Conservation (phyloP, 805 yeast genomes). For the Kurtzmaniella fragi region DNA sequence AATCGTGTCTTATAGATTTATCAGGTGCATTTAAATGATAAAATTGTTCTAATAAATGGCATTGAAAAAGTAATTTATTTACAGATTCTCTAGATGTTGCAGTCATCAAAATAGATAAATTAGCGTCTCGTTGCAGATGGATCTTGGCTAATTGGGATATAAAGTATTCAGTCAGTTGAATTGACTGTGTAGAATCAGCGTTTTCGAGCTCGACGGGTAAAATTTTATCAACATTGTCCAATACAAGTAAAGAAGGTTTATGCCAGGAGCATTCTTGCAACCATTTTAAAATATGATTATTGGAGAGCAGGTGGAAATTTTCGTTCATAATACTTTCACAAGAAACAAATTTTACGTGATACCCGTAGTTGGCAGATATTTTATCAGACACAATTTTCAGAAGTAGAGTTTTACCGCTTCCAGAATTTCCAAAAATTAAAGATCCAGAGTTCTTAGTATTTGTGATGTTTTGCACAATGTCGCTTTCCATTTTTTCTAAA, state of each 20-base stretch:
- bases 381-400: conserved; percentile 36
- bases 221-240: conserved; percentile 76
- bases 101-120: conserved; percentile 57
- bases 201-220: conserved; percentile 62
- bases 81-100: conserved; percentile 61
- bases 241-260: conserved; percentile 65
- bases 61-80: conserved; percentile 55
- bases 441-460: conserved; percentile 48
- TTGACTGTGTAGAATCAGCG: conserved; percentile 54
- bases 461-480: conserved; percentile 34
- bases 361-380: conserved; percentile 37
- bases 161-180: conserved; percentile 62
- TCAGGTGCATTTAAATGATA: conserved; percentile 64
- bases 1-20: conserved; percentile 49
- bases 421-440: conserved; percentile 67
- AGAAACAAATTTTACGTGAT: conserved; percentile 41
- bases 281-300: conserved; percentile 37
- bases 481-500: conserved; percentile 40
- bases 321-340: conserved; percentile 59
- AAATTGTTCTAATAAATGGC: conserved; percentile 65
- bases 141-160: conserved; percentile 39
- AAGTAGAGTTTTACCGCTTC: conserved; percentile 74
- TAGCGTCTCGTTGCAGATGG: conserved; percentile 37
- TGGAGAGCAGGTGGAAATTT: conserved; percentile 41
- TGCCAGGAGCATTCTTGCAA: conserved; percentile 62